Percentiles rank a stretch among this genome's conserved stretches.
phyloP scores from a whole-genome alignment of 1,284 basidiomycete genomes.

The Malassezia psittaci region DNA sequence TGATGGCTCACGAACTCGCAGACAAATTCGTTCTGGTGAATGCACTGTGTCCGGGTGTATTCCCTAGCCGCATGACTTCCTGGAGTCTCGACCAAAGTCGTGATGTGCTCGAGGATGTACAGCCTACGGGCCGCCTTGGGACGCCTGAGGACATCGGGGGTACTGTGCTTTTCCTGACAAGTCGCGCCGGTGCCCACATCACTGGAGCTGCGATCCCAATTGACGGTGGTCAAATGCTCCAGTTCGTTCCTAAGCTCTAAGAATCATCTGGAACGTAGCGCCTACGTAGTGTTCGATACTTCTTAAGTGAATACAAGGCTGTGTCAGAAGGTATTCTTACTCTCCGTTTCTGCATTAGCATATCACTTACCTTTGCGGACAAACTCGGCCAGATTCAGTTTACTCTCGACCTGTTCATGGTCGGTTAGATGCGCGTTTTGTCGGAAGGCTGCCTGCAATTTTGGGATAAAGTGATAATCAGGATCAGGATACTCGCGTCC shows the following conservation, averaged over 20 bases:
- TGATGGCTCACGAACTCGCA: constrained; percentile 62
- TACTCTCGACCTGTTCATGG: constrained; percentile 34
- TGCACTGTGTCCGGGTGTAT: constrained; percentile 67
- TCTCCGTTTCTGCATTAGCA: constrained; percentile 33
- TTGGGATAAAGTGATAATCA: constrained; percentile 41
- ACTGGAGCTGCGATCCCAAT: constrained; percentile 60
- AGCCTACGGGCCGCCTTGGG: constrained; percentile 55
- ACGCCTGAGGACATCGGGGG: constrained; percentile 65
- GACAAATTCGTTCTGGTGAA: constrained; percentile 57
- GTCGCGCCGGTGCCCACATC: constrained; percentile 62
- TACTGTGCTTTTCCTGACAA: constrained; percentile 62
- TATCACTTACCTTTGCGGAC: constrained; percentile 32
- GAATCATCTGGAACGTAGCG: constrained; percentile 10
- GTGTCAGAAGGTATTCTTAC: neutral
- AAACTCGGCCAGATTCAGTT: constrained; percentile 37
- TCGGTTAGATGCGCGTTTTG: constrained; percentile 39
- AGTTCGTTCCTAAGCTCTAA: constrained; percentile 27
- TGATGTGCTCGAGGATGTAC: constrained; percentile 34
- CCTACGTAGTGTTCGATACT: constrained; percentile 39
- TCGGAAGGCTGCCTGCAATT: constrained; percentile 34
- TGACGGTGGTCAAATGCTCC: constrained; percentile 57
- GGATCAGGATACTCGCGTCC: constrained; percentile 46
- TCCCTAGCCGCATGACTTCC: constrained; percentile 77
- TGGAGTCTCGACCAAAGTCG: constrained; percentile 57
- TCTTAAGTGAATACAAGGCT: constrained; percentile 41